Percentiles rank a stretch among this genome's conserved stretches.
These are phyloP conservation scores for Xylaria acuta DNA, from an alignment of 495 filamentous ascomycete genomes.

Conservation along the genomic window DNA sequence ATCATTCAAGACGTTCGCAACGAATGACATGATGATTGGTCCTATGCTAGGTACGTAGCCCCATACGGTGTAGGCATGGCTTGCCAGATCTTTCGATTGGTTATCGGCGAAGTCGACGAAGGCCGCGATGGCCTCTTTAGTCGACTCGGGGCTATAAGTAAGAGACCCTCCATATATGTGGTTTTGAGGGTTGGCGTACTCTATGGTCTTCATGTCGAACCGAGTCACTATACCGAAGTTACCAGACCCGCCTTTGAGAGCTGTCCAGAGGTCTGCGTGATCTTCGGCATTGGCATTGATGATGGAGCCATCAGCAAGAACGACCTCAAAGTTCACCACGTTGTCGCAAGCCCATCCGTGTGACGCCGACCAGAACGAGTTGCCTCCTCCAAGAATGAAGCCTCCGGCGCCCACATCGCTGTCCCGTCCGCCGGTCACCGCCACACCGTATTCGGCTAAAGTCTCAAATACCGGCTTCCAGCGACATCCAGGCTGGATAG, in stretches of 20 bases:
- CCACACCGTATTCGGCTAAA: slow-evolving; percentile 47
- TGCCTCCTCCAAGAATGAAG: slow-evolving; percentile 55
- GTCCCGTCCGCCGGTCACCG: slow-evolving; percentile 57
- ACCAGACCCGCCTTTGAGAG: slow-evolving; percentile 61
- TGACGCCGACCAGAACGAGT: slow-evolving; percentile 53
- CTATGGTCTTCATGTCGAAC: slow-evolving; percentile 56
- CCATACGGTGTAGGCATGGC: slow-evolving; percentile 25
- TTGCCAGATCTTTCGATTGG: slow-evolving; percentile 14
- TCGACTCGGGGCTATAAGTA: slow-evolving; percentile 28
- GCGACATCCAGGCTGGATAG: slow-evolving; percentile 45
- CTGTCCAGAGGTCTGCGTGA: slow-evolving; percentile 52
- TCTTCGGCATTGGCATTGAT: slow-evolving; percentile 39
- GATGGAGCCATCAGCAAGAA: slow-evolving; percentile 43
- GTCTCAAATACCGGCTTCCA: slow-evolving; percentile 57
- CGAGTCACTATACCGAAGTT: slow-evolving; percentile 65
- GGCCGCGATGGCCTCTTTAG: slow-evolving; percentile 25
- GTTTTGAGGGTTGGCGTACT: slow-evolving; percentile 36
- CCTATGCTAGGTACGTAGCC: slow-evolving; percentile 7
- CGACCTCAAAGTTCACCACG: slow-evolving; percentile 56
- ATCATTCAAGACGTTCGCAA: slow-evolving; percentile 11
- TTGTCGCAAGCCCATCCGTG: slow-evolving; percentile 56
- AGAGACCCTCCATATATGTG: slow-evolving; percentile 49
- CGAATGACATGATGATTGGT: slow-evolving; percentile 1
- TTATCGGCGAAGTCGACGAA: slow-evolving; percentile 34
- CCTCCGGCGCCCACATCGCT: slow-evolving; percentile 59